Conservation (phyloP, 805 yeast genomes). For the Sugiyamaella qingdaonensis region DNA sequence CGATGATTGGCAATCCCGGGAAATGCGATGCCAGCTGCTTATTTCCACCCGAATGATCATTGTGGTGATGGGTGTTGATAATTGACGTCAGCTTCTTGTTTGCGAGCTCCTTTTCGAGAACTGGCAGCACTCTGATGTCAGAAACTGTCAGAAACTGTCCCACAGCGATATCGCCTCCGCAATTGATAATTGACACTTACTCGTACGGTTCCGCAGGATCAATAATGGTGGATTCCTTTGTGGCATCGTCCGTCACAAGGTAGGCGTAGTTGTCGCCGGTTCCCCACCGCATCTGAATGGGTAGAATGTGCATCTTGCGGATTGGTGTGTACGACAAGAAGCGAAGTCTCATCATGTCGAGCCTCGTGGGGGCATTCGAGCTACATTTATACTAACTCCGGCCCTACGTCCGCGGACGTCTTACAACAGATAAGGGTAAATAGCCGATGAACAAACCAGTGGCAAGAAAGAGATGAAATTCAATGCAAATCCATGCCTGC, state of each 20-base stretch:
- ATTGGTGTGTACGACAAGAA: not conserved
- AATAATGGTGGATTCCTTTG: constrained; percentile 71
- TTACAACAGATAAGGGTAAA: too few relatives aligned
- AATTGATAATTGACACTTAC: constrained; percentile 5
- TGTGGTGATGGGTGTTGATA: constrained; percentile 94
- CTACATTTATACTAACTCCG: too few relatives aligned
- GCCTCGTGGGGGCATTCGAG: not conserved
- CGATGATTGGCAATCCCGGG: constrained; percentile 62
- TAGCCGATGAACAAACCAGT: too few relatives aligned
- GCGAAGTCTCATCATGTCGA: not conserved
- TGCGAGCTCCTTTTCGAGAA: constrained; percentile 35
- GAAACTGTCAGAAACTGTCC: not conserved
- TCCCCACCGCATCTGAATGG: constrained; percentile 94
- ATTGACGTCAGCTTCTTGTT: constrained; percentile 61
- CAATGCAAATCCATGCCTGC: too few relatives aligned
- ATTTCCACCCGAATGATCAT: constrained; percentile 93
- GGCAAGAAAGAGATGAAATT: too few relatives aligned
- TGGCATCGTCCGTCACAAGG: constrained; percentile 61
- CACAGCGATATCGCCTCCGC: not conserved
- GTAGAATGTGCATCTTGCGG: constrained; percentile 64
- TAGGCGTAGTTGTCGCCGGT: constrained; percentile 89
- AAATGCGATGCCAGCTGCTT: constrained; percentile 29
- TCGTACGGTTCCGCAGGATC: constrained; percentile 92
- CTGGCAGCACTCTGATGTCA: constrained; percentile 40
- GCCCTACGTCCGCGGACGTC: too few relatives aligned